A percentile compares a stretch with the other conserved stretches of the same genome.
Evolutionary conservation across 2,329 filamentous ascomycete species (phyloP).

Genomic region (Thyridium curvatum): DNA sequence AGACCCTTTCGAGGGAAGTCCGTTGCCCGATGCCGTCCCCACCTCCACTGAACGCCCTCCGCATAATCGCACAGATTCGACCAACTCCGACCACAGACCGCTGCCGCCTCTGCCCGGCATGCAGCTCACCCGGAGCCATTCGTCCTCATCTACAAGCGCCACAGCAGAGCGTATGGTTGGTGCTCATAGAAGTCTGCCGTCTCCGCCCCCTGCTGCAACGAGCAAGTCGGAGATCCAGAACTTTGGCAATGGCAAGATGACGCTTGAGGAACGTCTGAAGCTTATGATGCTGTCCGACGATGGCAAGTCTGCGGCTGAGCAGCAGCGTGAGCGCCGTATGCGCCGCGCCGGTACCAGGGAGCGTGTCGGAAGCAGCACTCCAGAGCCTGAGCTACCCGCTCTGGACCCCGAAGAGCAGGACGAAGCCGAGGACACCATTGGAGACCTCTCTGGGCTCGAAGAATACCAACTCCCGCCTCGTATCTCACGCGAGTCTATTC

Average conservation of each 20-base stretch:
- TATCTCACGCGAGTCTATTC: conserved; percentile 89
- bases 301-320: conserved; percentile 54
- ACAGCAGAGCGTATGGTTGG: conserved; percentile 66
- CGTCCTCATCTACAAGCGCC: conserved; percentile 55
- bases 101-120: conserved; percentile 78
- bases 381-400: conserved; percentile 28
- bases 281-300: conserved; percentile 83
- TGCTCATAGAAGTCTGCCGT: conserved; percentile 62
- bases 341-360: conserved; percentile 52
- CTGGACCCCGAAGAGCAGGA: conserved; percentile 35
- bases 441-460: conserved; percentile 52
- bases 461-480: conserved; percentile 65
- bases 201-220: conserved; percentile 62
- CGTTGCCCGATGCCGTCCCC: conserved; percentile 51
- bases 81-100: conserved; percentile 74
- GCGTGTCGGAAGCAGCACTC: conserved; percentile 31
- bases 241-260: conserved; percentile 70
- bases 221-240: conserved; percentile 74
- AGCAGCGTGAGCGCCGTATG: conserved; percentile 64
- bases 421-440: conserved; percentile 54
- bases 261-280: conserved; percentile 77
- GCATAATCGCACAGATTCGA: conserved; percentile 63
- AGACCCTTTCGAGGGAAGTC: conserved; percentile 66
- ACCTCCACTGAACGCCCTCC: conserved; percentile 43
- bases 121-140: conserved; percentile 34